A percentile compares a stretch with the other conserved stretches of the same genome.
Conservation (phyloP, 2,329 filamentous ascomycete genomes). For the Malbranchea zuffiana region DNA sequence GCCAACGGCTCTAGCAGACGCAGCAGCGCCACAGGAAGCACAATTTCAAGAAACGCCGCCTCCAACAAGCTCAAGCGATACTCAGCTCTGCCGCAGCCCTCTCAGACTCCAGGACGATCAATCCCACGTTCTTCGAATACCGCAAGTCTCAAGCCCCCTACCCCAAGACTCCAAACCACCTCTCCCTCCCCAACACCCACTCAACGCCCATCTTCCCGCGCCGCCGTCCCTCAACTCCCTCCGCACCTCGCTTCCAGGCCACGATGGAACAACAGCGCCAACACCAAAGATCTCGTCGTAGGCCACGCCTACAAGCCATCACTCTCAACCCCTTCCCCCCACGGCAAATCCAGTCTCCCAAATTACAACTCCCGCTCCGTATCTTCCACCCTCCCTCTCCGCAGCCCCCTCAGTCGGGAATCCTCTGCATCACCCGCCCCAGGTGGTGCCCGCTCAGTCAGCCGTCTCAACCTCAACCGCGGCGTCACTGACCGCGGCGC, state of each 20-base stretch:
- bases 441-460: slow-evolving; percentile 21
- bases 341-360: slow-evolving; percentile 24
- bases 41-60: slow-evolving; percentile 30
- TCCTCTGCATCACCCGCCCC: slow-evolving; percentile 32
- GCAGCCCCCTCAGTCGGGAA: slow-evolving; percentile 34
- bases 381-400: slow-evolving; percentile 32
- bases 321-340: slow-evolving; percentile 50
- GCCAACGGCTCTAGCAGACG: slow-evolving; percentile 36
- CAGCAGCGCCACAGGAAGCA: slow-evolving; percentile 35
- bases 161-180: slow-evolving; percentile 19
- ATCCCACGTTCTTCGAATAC: slow-evolving; percentile 24
- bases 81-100: slow-evolving; percentile 37
- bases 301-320: slow-evolving; percentile 58
- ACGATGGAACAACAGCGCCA: slow-evolving; percentile 61
- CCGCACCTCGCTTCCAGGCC: slow-evolving; percentile 40
- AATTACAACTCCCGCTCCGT: slow-evolving; percentile 27
- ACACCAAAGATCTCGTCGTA: slow-evolving; percentile 51
- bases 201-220: slow-evolving; percentile 27
- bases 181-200: slow-evolving; percentile 14
- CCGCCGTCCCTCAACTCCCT: slow-evolving; percentile 21
- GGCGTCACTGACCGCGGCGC: slow-evolving; percentile 6
- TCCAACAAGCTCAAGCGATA: slow-evolving; percentile 35
- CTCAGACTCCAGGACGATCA: slow-evolving; percentile 25
- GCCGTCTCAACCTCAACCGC: slow-evolving; percentile 21
- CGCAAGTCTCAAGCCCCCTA: slow-evolving; percentile 13